Percentiles rank a stretch among this genome's conserved stretches.
Conservation (phyloP, 768 basidiomycete species). For the Collybia sordida region DNA sequence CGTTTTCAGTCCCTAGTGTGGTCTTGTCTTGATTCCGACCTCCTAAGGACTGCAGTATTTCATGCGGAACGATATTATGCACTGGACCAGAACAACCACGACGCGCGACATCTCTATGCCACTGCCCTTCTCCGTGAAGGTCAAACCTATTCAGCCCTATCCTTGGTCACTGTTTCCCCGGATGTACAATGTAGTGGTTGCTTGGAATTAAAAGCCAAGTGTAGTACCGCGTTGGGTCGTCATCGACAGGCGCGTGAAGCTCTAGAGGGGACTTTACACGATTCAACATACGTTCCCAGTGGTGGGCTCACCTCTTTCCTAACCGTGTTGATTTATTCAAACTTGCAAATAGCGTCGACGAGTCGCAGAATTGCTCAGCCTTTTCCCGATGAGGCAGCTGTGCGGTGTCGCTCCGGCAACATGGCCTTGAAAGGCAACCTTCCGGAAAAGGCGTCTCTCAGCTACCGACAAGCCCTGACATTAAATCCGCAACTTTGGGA, state of each 20-base stretch:
- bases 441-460: constrained; percentile 65
- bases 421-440: constrained; percentile 81
- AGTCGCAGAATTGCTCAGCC: constrained; percentile 50
- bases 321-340: constrained; percentile 11
- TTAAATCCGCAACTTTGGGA: constrained; percentile 88
- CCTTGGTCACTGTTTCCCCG: constrained; percentile 62
- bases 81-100: constrained; percentile 69
- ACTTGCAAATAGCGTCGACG: constrained; percentile 47
- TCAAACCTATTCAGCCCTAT: constrained; percentile 73
- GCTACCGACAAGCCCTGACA: constrained; percentile 70
- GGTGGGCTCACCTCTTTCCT: constrained; percentile 42
- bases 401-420: constrained; percentile 75
- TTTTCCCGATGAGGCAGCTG: constrained; percentile 71
- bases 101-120: constrained; percentile 84
- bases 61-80: constrained; percentile 85
- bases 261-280: constrained; percentile 59
- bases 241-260: constrained; percentile 77
- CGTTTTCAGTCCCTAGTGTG: constrained; percentile 76
- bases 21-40: constrained; percentile 81
- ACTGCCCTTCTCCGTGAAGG: constrained; percentile 67
- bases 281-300: constrained; percentile 50
- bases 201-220: constrained; percentile 75
- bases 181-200: constrained; percentile 72
- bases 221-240: constrained; percentile 69
- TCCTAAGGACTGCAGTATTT: constrained; percentile 80